phyloP scores from a whole-genome alignment of 1,284 basidiomycete species.

The Inonotus hispidus region DNA sequence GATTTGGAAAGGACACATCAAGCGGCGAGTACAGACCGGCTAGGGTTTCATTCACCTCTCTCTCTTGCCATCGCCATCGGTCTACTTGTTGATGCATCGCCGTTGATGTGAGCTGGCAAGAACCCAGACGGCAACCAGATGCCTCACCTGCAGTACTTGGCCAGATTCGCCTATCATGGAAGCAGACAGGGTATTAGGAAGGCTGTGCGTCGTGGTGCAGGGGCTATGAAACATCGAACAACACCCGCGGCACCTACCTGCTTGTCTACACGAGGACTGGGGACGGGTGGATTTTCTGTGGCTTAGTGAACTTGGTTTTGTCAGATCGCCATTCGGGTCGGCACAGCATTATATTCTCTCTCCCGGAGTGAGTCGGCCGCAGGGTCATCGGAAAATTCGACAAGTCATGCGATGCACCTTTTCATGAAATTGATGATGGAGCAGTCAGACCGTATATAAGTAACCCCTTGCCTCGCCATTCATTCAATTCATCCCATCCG shows the following conservation, averaged over 20 bases:
- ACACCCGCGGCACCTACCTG: no score
- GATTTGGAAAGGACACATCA: background rate
- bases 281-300: no score
- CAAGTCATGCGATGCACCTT: background rate
- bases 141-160: no score
- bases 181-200: no score
- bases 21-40: background rate
- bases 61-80: background rate
- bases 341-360: background rate
- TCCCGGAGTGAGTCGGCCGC: background rate
- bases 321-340: background rate
- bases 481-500: background rate
- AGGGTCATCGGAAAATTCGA: background rate
- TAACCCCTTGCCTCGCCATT: background rate
- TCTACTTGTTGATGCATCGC: background rate
- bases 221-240: no score
- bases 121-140: background rate
- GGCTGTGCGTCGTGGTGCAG: no score
- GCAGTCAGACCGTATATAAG: background rate
- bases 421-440: background rate
- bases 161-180: no score
- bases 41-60: background rate
- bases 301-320: no score
- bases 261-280: no score
- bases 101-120: background rate